Base-by-base conservation (phyloP, 2,329 filamentous ascomycete genomes). In the Pyrenophora seminiperda region DNA sequence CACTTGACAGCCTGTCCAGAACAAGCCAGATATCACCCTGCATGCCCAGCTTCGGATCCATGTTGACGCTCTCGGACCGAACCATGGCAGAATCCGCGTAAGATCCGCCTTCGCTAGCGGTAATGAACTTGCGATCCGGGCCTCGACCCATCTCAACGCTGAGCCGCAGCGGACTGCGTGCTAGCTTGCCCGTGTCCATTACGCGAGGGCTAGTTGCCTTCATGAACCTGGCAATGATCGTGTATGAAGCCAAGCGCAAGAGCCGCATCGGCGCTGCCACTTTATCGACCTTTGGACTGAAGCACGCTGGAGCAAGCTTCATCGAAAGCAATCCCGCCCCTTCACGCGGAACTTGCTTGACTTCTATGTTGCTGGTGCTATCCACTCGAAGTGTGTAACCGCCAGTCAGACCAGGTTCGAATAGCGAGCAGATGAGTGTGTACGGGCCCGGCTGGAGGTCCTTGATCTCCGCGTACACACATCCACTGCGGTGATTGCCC, bases 361-460 rank as follows among this genome's bases (percentile, higher is more conserved):
- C 68, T 1, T 72, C 63, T 30, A 86, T 81, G 0, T 81, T 77
- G 2, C 75, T 69, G 45, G 81, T 83, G 27, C 88, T 86, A 38
- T 86, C 85, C n/a, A 97, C 80, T 48, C 85, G 83, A 7, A 99
- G 78, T 0, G 81, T 83, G 66, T 95, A 97, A 40, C 81, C 79
- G 3, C 88, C 89, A 1, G 84, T 77, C 66, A 95, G 90, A 7
- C 87, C 88, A 0, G 87, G 81, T 56, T 96, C 91, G 70, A 95
- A 97, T 0, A 93, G 96, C 2, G 91, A 96, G 68, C 89, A 93
- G 5, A 97, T 88, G 47, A 96, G 81, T 0, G 90, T 97, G 72
- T 97, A 99, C 0, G 80, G 80, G 0, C 93, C 93, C 1, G 83
- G 76, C 31, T 86, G 84, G 14, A 96, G 75, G 15, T 76, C 65